Conservation (phyloP, 2,329 filamentous ascomycete species). For the Tolypocladium ophioglossoides region DNA sequence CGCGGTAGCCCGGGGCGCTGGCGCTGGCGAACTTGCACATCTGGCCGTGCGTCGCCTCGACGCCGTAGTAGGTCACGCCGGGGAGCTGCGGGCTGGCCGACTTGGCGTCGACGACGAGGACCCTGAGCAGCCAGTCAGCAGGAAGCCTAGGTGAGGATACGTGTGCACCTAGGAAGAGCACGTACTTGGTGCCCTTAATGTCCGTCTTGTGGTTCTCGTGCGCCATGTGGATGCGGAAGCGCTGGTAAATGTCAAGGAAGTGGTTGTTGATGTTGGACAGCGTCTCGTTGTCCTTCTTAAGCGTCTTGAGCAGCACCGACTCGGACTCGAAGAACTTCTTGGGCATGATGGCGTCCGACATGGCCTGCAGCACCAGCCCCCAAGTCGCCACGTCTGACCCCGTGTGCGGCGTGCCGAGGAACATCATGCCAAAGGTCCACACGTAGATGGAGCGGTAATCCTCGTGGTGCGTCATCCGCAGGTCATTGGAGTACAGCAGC, state of each 20-base stretch:
- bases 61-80: conserved; percentile 63
- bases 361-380: conserved; percentile 56
- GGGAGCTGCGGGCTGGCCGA: conserved; percentile 61
- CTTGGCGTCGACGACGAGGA: conserved; percentile 57
- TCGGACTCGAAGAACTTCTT: conserved; percentile 58
- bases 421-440: conserved; percentile 66
- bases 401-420: conserved; percentile 66
- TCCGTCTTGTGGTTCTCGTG: conserved; percentile 66
- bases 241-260: conserved; percentile 60
- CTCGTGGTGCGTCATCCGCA: conserved; percentile 48
- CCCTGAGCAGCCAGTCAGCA: conserved; percentile 13
- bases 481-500: conserved; percentile 54
- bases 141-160: background rate
- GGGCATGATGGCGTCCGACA: conserved; percentile 55
- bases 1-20: conserved; percentile 54
- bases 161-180: background rate
- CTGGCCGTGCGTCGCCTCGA: conserved; percentile 58
- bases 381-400: conserved; percentile 59
- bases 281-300: conserved; percentile 66
- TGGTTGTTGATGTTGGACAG: conserved; percentile 63
- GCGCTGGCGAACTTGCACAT: conserved; percentile 64
- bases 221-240: conserved; percentile 66
- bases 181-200: conserved; percentile 47
- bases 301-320: conserved; percentile 54
- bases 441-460: conserved; percentile 59